These are phyloP conservation scores for Boechera stricta DNA, from an alignment of 345 rosid species.

Conservation along the genomic window DNA sequence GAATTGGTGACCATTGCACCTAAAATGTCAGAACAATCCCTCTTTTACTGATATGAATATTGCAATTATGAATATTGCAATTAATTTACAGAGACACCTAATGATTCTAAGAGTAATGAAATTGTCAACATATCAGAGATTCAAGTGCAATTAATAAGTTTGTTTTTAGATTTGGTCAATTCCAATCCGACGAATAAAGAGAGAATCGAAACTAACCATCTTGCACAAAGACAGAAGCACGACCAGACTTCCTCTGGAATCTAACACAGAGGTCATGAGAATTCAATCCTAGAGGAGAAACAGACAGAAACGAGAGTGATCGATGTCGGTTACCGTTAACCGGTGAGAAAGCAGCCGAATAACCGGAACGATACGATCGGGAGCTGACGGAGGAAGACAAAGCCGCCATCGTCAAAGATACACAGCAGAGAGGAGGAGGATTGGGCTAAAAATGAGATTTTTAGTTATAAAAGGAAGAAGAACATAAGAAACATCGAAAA, in stretches of 20 bases:
- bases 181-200: constrained; percentile 1
- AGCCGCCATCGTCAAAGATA: constrained; percentile 55
- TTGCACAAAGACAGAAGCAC: constrained; percentile 55
- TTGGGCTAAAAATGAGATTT: background rate
- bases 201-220: constrained; percentile 49
- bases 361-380: constrained; percentile 45
- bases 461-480: constrained; percentile 14
- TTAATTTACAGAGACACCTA: background rate
- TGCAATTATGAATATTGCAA: background rate
- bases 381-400: constrained; percentile 60
- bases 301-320: constrained; percentile 48
- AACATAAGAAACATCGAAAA: constrained; percentile 71
- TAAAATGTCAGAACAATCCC: constrained; percentile 35
- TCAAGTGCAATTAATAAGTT: background rate
- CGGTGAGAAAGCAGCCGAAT: constrained; percentile 42
- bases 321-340: constrained; percentile 38
- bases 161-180: background rate
- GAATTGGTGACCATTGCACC: constrained; percentile 66
- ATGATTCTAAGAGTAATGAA: constrained; percentile 13
- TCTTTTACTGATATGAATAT: constrained; percentile 3
- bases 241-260: constrained; percentile 47
- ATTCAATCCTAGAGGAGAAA: constrained; percentile 35
- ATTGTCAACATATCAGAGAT: background rate
- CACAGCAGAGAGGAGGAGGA: background rate
- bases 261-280: constrained; percentile 53